A percentile compares a stretch with the other conserved stretches of the same genome.
phyloP scores from a whole-genome alignment of 345 rosid genomes.

The Bruguiera parviflora region DNA sequence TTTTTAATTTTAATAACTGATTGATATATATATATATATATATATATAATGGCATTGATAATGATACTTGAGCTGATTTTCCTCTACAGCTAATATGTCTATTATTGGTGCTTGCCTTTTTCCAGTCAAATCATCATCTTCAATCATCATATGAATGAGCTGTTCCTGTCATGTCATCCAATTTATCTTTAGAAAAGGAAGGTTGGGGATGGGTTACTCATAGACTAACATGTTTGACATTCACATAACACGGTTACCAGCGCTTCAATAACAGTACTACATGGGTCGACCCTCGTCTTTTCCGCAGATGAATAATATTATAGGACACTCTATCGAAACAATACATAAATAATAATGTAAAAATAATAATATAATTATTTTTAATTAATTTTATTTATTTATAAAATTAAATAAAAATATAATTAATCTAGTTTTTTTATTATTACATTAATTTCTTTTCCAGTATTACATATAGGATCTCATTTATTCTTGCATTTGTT shows the following conservation, averaged over 20 bases:
- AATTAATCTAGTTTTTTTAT: no score
- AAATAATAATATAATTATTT: no score
- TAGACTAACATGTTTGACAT: conserved; percentile 7
- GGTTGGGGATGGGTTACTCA: background rate
- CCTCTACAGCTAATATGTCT: conserved; percentile 22
- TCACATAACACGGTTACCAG: background rate
- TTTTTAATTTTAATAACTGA: background rate
- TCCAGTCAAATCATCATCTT: conserved; percentile 52
- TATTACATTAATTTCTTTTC: no score
- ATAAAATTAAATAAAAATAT: no score
- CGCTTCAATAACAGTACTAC: background rate
- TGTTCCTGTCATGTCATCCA: conserved; percentile 58
- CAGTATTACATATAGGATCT: no score
- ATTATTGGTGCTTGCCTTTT: conserved; percentile 44
- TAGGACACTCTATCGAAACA: no score
- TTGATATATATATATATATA: background rate
- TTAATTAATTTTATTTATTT: no score
- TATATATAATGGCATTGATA: background rate
- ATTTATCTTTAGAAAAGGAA: conserved; percentile 4
- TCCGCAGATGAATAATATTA: no score
- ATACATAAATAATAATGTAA: no score
- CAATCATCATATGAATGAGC: conserved; percentile 52
- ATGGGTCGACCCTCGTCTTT: background rate
- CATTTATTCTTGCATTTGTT: no score
- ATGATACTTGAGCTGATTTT: background rate